A percentile compares a stretch with the other conserved stretches of the same genome.
Conservation (phyloP, 495 filamentous ascomycete genomes). For the Hypoxylon intermedium region DNA sequence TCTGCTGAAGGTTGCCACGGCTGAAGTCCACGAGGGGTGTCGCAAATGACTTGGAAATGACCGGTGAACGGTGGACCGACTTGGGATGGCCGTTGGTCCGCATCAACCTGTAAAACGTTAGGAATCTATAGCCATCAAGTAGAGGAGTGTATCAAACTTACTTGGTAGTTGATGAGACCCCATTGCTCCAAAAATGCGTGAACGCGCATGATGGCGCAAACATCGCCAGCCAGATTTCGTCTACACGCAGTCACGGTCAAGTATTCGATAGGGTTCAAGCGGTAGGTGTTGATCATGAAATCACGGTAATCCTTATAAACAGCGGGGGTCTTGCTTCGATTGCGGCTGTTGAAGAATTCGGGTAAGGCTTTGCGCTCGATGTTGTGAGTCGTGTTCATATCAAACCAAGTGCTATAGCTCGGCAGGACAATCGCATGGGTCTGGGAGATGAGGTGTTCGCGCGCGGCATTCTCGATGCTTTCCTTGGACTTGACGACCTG, state of each 20-base stretch:
- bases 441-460: slow-evolving; percentile 88
- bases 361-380: slow-evolving; percentile 91
- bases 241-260: slow-evolving; percentile 97
- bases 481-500: slow-evolving; percentile 70
- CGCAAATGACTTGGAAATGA: slow-evolving; percentile 92
- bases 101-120: slow-evolving; percentile 76
- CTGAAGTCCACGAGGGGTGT: slow-evolving; percentile 93
- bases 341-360: slow-evolving; percentile 97
- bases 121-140: slow-evolving; percentile 13
- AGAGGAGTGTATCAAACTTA: slow-evolving; percentile 44
- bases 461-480: slow-evolving; percentile 81
- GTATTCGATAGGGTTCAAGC: slow-evolving; percentile 93
- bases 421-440: slow-evolving; percentile 94
- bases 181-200: slow-evolving; percentile 99
- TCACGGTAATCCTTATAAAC: slow-evolving; percentile 99
- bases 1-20: slow-evolving; percentile 89
- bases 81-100: slow-evolving; percentile 90
- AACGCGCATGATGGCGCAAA: slow-evolving; percentile 98
- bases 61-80: slow-evolving; percentile 97
- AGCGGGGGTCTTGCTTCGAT: slow-evolving; percentile 96
- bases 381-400: slow-evolving; percentile 88
- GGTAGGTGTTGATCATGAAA: slow-evolving; percentile 99
- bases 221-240: slow-evolving; percentile 93
- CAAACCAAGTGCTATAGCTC: slow-evolving; percentile 97
- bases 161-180: slow-evolving; percentile 99